Conservation (phyloP, 2,329 filamentous ascomycete species). For the Neurospora sp. region DNA sequence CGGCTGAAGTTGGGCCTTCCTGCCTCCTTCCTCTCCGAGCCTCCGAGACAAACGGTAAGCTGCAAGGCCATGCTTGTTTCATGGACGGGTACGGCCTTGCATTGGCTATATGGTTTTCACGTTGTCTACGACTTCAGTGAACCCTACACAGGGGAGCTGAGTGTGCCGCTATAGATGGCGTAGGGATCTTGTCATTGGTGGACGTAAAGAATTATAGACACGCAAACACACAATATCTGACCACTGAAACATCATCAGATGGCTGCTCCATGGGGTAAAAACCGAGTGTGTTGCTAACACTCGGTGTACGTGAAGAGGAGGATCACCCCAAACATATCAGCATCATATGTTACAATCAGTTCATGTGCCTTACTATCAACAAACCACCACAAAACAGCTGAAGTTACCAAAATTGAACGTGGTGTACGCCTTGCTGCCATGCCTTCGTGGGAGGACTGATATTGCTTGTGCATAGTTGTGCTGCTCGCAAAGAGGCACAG, state of each 20-base stretch:
- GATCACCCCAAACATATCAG: background rate
- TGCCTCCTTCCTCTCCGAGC: background rate
- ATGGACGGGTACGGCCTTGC: background rate
- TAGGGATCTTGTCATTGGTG: background rate
- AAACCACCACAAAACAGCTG: background rate
- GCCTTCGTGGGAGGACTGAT: background rate
- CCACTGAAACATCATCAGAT: background rate
- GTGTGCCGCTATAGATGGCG: background rate
- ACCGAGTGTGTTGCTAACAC: background rate
- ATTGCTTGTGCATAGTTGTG: background rate
- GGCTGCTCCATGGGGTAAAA: background rate
- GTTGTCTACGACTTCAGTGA: background rate
- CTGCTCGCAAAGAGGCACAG: background rate
- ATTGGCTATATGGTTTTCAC: background rate
- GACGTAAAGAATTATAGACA: background rate
- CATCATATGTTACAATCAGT: background rate
- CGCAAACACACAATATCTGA: background rate
- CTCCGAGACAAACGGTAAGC: background rate
- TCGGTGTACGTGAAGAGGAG: background rate
- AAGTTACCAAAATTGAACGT: background rate
- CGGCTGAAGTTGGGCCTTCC: background rate
- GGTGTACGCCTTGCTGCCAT: background rate
- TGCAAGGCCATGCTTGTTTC: background rate
- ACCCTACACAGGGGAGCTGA: background rate
- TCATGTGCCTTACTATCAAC: background rate